Base-by-base conservation (phyloP, 106 monocot species). In the Narthecium ossifragum region DNA sequence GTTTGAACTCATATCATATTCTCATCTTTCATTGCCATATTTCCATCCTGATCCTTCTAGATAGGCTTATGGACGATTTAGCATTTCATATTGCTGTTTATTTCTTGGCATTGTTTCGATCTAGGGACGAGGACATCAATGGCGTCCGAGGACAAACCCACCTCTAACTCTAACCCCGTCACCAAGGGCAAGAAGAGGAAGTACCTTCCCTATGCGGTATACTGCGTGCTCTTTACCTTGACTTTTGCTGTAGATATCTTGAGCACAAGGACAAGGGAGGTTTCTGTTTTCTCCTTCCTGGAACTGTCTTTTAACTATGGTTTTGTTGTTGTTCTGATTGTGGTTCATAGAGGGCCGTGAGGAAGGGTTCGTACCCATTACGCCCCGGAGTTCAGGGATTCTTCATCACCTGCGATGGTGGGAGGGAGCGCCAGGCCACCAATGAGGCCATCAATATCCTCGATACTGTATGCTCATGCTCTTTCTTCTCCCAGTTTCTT, bases 401-500 rank as follows among this genome's bases (percentile, higher is more conserved):
- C 75, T 98, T 98, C 74, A 75, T 98, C 56, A 98, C 90, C 15
- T 98, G 96, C 28, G 96, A 98, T 43, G 87, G 96, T 5, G 96
- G 96, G 13, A 75, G 86, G 62, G 96, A 98, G 62, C 80, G 83
- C 38, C 90, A 96, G 65, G 90, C 96, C 20, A 43, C 76, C 29
- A 68, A 78, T 34, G 96, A 98, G 70, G 90, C 86, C 26, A 58
- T 90, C 46, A 74, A 68, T 68, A 69, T 98, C 28, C 90, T 98
- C 2, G 86, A 98, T 15, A 63, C 64, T 45, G 96, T 94, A 34
- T 26, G 69, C 6, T 21, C 40, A n/a, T n/a, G n/a, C n/a, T n/a
- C n/a, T n/a, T n/a, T n/a, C n/a, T n/a, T n/a, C n/a, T n/a, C n/a
- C n/a, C n/a, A n/a, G n/a, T n/a, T n/a, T n/a, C n/a, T n/a, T n/a